These are phyloP conservation scores for Fraxinus anomala DNA, from an alignment of 257 asterid genomes.

Conservation along the genomic window DNA sequence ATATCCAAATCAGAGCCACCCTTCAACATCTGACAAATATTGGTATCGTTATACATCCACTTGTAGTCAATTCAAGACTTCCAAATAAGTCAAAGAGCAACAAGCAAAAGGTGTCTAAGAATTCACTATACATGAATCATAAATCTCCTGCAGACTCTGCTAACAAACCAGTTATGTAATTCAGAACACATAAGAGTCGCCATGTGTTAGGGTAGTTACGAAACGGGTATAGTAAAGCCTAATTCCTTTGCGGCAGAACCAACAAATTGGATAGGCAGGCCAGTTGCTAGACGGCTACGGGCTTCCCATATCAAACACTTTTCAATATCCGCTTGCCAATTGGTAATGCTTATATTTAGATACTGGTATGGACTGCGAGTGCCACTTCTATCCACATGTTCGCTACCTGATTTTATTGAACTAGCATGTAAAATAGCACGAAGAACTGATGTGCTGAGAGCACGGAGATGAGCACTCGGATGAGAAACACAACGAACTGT, in stretches of 20 bases:
- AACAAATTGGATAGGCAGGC: conserved; percentile 68
- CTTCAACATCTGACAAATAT: background rate
- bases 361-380: conserved; percentile 49
- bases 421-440: conserved; percentile 74
- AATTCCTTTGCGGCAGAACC: conserved; percentile 82
- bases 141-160: background rate
- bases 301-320: conserved; percentile 95
- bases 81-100: background rate
- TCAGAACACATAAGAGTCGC: conserved; percentile 3
- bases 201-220: conserved; percentile 29
- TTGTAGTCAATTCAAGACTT: background rate
- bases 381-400: conserved; percentile 39
- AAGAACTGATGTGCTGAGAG: conserved; percentile 92
- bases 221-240: conserved; percentile 63
- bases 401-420: conserved; percentile 45
- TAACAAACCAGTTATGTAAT: background rate
- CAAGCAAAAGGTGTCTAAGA: background rate
- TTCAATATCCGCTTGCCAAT: conserved; percentile 78
- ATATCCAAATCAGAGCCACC: background rate
- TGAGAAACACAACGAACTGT: conserved; percentile 91
- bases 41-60: background rate
- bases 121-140: conserved; percentile 1
- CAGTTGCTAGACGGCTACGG: conserved; percentile 75
- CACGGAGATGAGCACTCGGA: conserved; percentile 94
- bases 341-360: conserved; percentile 43